Conservation (phyloP, 345 rosid genomes). For the Draba incana region DNA sequence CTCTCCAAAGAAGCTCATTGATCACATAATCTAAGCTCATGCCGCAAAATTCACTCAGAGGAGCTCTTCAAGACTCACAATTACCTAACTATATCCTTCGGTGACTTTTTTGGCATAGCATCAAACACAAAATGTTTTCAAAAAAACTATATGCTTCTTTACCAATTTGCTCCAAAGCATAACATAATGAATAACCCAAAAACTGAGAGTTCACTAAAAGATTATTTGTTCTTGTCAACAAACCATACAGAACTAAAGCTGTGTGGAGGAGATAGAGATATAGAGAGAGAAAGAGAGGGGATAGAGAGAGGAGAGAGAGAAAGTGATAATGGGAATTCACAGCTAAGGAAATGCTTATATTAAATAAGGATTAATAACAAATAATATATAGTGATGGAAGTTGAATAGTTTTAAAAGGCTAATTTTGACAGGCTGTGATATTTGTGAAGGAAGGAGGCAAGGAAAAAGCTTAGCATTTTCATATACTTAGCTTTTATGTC, state of each 20-base stretch:
- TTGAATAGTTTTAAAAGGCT: slow-evolving; percentile 55
- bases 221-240: slow-evolving; percentile 22
- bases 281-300: background rate
- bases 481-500: slow-evolving; percentile 33
- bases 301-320: background rate
- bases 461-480: slow-evolving; percentile 43
- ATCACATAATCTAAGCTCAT: slow-evolving; percentile 48
- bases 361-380: slow-evolving; percentile 34
- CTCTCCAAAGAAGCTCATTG: slow-evolving; percentile 54
- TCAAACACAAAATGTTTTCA: too few relatives aligned
- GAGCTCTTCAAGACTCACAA: too few relatives aligned
- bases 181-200: background rate
- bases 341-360: slow-evolving; percentile 36
- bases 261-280: slow-evolving; percentile 31
- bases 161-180: slow-evolving; percentile 18
- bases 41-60: slow-evolving; percentile 49
- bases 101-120: too few relatives aligned
- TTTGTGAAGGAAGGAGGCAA: slow-evolving; percentile 45
- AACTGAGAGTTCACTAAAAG: slow-evolving; percentile 44
- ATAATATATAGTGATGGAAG: slow-evolving; percentile 34
- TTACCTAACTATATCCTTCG: too few relatives aligned
- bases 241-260: slow-evolving; percentile 34
- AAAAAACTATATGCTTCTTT: slow-evolving; percentile 11
- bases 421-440: slow-evolving; percentile 83
- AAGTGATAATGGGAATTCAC: slow-evolving; percentile 22